These are phyloP conservation scores for Farysia itapuensis DNA, from an alignment of 1,284 basidiomycete genomes.

Conservation along the genomic window DNA sequence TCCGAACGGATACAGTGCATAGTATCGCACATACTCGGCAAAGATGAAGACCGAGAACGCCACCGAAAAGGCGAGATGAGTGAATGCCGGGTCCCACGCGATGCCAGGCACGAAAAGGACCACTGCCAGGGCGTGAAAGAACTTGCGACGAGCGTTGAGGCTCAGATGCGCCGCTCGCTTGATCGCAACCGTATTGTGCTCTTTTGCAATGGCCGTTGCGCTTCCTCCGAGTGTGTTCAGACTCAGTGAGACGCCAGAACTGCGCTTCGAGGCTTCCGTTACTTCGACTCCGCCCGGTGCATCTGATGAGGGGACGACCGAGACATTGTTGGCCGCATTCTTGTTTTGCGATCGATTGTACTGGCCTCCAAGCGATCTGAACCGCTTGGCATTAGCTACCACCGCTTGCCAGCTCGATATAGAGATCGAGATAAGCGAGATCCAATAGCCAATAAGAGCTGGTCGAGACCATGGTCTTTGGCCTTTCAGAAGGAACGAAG, in stretches of 20 bases:
- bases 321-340: neutral
- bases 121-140: conserved; percentile 93
- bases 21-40: conserved; percentile 69
- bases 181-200: conserved; percentile 31
- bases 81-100: conserved; percentile 89
- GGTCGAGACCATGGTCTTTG: conserved; percentile 78
- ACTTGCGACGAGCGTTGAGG: conserved; percentile 92
- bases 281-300: conserved; percentile 22
- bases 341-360: conserved; percentile 1
- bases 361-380: conserved; percentile 24
- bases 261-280: conserved; percentile 10
- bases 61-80: conserved; percentile 87
- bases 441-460: conserved; percentile 83
- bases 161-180: conserved; percentile 64
- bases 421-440: conserved; percentile 73
- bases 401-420: conserved; percentile 81
- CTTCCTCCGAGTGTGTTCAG: conserved; percentile 19
- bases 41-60: conserved; percentile 57
- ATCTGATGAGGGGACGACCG: conserved; percentile 13
- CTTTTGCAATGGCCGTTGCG: conserved; percentile 25
- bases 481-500: conserved; percentile 70
- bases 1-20: conserved; percentile 94
- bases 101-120: conserved; percentile 95
- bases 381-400: conserved; percentile 40
- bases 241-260: conserved; percentile 16